Evolutionary conservation across 139 green algal genomes (phyloP), one percentile per base, ranked within the genome.

Genomic region (Desmodesmus armatus): DNA sequence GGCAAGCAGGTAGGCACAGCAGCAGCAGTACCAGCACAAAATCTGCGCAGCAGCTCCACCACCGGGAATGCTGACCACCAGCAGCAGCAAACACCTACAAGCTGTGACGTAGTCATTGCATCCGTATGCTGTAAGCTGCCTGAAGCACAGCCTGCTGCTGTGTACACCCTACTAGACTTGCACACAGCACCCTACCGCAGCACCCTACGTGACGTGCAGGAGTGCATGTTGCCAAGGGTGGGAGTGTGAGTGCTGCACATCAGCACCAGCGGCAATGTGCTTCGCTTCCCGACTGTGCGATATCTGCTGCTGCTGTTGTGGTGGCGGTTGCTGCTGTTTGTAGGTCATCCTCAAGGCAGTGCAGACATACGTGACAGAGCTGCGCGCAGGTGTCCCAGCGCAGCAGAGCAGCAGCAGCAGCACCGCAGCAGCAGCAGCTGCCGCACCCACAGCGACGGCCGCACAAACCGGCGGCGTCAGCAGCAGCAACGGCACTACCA

Each of bases 321-420:
- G 2, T 3, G 41, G 73, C n/a, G 47, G 4, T 65, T 58, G 29
- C 21, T 66, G 19, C 15, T 51, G 39, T 67, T 58, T 86, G 67
- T 90, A 94, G 90, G 72, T 87, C 3, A 19, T 96, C 7, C 77
- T 92, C 15, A 63, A 89, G 0, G 74, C 71, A 0, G 58, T 97
- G 0, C 47, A 76, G 0, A 75, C 72, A 27, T 98, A 96, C 87
- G 91, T 96, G 6, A 66, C 81, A 3, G 95, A 98, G 90, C 83
- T 98, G 62, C 83, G 89, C 1, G 91, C 87, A 3, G 95, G 95
- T 0, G 86, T 85, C 29, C 87, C 89, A 3, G 51, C 63, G 40
- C n/a, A 72, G 74, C 13, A 41, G 27, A 3, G 60, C 78, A 51
- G 44, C 69, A 39, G 25, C 11, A 40, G 78, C 60, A 69, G 73